These are phyloP conservation scores for Lactifluus echinatus DNA, from an alignment of 768 basidiomycete species.

Conservation along the genomic window DNA sequence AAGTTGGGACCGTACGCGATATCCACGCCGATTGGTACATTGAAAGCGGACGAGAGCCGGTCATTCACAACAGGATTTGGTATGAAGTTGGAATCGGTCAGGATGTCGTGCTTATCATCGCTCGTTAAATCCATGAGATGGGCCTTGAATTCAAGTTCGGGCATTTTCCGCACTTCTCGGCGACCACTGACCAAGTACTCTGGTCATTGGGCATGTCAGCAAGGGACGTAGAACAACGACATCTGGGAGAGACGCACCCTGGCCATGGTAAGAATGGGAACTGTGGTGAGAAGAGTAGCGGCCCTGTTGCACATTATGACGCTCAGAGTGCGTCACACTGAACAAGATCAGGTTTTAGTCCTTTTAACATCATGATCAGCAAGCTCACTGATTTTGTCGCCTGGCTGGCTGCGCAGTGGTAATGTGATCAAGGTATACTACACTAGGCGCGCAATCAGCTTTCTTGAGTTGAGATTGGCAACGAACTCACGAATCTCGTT, in stretches of 20 bases:
- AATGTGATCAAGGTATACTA: not conserved
- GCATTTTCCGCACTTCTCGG: not conserved
- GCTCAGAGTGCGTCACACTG: not conserved
- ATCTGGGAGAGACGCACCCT: not conserved
- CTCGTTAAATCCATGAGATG: not conserved
- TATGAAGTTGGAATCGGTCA: slow-evolving; percentile 4
- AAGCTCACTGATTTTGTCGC: not conserved
- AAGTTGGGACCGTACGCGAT: not conserved
- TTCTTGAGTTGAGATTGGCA: not conserved
- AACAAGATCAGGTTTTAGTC: not conserved
- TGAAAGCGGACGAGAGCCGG: slow-evolving; percentile 1
- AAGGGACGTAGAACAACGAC: not conserved
- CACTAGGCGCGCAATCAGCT: not conserved
- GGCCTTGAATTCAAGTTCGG: not conserved
- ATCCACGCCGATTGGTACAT: not conserved
- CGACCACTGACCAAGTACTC: slow-evolving; percentile 11
- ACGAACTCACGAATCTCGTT: slow-evolving; percentile 3
- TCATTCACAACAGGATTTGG: slow-evolving; percentile 7
- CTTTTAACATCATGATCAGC: not conserved
- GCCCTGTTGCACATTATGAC: not conserved
- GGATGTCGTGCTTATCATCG: slow-evolving; percentile 12
- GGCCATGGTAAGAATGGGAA: not conserved
- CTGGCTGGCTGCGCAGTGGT: not conserved
- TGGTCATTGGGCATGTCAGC: not conserved
- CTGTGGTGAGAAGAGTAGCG: not conserved